Conservation (phyloP, 257 asterid genomes). For the Solanum sejunctum region DNA sequence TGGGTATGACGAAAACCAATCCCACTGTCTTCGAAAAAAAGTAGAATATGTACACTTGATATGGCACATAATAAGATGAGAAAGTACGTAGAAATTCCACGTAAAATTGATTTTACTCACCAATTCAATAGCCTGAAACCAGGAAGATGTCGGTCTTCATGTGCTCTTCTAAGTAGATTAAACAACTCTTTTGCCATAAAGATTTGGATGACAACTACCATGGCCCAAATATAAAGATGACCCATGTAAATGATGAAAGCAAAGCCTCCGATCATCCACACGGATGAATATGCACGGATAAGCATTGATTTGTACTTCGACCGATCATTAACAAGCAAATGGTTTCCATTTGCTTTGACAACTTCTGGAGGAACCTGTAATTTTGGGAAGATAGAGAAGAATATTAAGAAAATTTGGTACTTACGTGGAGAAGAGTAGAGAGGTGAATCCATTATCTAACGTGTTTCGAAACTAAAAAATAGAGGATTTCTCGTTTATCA, state of each 20-base stretch:
- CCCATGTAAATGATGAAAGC: slow-evolving; percentile 77
- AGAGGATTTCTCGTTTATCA: neutral
- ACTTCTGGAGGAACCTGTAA: slow-evolving; percentile 61
- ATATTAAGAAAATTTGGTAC: neutral
- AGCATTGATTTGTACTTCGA: slow-evolving; percentile 93
- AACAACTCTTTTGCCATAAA: slow-evolving; percentile 91
- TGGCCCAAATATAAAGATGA: slow-evolving; percentile 92
- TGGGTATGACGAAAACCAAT: neutral
- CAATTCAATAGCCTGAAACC: slow-evolving; percentile 94
- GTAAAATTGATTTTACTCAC: slow-evolving; percentile 23
- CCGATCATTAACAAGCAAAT: slow-evolving; percentile 64
- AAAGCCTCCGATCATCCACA: slow-evolving; percentile 98
- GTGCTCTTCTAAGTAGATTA: slow-evolving; percentile 70
- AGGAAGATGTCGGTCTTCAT: slow-evolving; percentile 88
- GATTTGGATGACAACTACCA: slow-evolving; percentile 88
- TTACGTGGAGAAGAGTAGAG: neutral
- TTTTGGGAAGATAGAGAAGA: slow-evolving; percentile 1
- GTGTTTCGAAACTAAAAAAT: neutral
- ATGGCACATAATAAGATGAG: neutral
- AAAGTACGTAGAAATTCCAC: neutral
- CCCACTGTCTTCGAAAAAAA: neutral
- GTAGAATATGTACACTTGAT: neutral
- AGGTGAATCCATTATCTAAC: neutral
- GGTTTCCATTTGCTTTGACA: slow-evolving; percentile 39
- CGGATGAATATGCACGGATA: slow-evolving; percentile 68